A percentile compares a stretch with the other conserved stretches of the same genome.
Evolutionary conservation across 2,329 filamentous ascomycete genomes (phyloP).

Genomic region (Fusarium anthophilum): DNA sequence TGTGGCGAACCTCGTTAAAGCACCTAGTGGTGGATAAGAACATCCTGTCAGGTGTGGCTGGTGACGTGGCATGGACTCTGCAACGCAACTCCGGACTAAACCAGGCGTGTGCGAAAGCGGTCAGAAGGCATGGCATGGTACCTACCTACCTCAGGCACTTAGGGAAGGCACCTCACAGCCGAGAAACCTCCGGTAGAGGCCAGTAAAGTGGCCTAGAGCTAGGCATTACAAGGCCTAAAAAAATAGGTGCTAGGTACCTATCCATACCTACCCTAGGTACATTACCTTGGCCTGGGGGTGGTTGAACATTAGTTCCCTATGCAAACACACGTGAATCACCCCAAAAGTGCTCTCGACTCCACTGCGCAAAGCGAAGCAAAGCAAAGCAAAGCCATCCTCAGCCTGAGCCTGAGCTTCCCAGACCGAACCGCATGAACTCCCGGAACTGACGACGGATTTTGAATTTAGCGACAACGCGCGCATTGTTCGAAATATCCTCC

Average conservation of each 20-base stretch:
- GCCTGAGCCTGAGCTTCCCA: slow-evolving; percentile 20
- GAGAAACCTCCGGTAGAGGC: slow-evolving; percentile 29
- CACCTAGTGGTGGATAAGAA: slow-evolving; percentile 22
- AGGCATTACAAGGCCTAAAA: slow-evolving; percentile 7
- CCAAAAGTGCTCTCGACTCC: slow-evolving; percentile 11
- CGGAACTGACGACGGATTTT: slow-evolving; percentile 40
- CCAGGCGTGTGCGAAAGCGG: slow-evolving; percentile 3
- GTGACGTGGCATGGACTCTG: slow-evolving; percentile 33
- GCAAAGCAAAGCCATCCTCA: slow-evolving; percentile 12
- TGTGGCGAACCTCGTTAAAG: slow-evolving; percentile 36
- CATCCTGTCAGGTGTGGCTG: slow-evolving; percentile 37
- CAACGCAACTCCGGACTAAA: neutral
- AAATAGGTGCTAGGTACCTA: neutral
- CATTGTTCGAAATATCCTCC: slow-evolving; percentile 32
- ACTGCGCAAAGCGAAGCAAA: slow-evolving; percentile 30
- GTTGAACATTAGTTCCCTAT: slow-evolving; percentile 13
- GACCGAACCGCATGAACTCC: slow-evolving; percentile 42
- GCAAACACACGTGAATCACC: slow-evolving; percentile 41
- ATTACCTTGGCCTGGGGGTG: neutral
- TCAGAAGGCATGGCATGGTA: neutral
- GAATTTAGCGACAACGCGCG: slow-evolving; percentile 43
- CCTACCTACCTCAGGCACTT: neutral
- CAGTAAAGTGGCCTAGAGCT: slow-evolving; percentile 2
- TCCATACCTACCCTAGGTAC: neutral
- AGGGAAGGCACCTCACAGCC: neutral